These are phyloP conservation scores for Breviolum minutum DNA, from an alignment of 73 alveolate species.

Conservation along the genomic window DNA sequence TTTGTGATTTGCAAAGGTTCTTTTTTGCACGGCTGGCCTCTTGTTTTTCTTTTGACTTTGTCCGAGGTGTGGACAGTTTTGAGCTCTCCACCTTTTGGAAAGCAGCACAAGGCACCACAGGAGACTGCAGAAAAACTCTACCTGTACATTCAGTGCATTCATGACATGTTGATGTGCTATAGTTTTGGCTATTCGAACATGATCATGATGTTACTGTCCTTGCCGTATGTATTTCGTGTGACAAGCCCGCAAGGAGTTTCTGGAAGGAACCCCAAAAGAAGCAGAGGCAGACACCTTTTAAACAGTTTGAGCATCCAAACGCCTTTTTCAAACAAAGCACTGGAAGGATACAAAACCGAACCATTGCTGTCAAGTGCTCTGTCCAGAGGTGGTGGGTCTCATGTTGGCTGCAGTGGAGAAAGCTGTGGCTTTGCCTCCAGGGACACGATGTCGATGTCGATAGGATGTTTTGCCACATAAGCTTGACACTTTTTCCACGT, in stretches of 20 bases:
- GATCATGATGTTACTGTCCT: too few species aligned
- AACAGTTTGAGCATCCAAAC: neutral
- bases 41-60: too few species aligned
- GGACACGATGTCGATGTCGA: neutral
- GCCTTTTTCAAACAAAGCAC: neutral
- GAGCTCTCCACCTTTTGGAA: conserved; percentile 83
- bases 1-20: too few species aligned
- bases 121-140: neutral
- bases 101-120: conserved; percentile 91
- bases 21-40: too few species aligned
- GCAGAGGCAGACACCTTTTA: conserved; percentile 9
- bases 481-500: too few species aligned
- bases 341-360: neutral
- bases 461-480: too few species aligned
- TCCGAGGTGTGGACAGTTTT: conserved; percentile 56
- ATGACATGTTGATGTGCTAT: too few species aligned
- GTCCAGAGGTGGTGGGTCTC: conserved; percentile 50
- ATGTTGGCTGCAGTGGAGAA: conserved; percentile 69
- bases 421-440: conserved; percentile 39
- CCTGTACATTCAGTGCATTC: neutral
- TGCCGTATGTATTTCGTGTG: too few species aligned
- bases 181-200: too few species aligned
- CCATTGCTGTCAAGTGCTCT: neutral
- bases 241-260: neutral
- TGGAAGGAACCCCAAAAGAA: conserved; percentile 79